phyloP scores from a whole-genome alignment of 1,284 basidiomycete species.

The Ustilago cynodontis region DNA sequence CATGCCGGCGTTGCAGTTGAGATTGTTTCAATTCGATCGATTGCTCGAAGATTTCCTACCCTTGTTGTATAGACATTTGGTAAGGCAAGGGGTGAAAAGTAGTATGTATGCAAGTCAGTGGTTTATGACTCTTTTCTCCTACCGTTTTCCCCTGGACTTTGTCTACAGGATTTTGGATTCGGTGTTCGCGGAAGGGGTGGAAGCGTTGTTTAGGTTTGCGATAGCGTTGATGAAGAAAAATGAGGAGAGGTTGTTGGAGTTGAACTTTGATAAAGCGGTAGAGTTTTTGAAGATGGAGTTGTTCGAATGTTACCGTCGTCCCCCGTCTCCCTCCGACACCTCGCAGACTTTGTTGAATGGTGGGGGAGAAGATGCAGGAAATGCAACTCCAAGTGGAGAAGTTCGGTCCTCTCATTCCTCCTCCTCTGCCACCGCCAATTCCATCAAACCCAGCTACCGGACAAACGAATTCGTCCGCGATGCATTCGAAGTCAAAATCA shows the following conservation, averaged over 20 bases:
- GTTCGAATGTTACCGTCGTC: conserved; percentile 58
- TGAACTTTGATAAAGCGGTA: conserved; percentile 62
- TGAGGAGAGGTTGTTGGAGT: conserved; percentile 75
- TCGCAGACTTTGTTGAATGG: too few relatives aligned
- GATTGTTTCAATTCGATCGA: conserved; percentile 91
- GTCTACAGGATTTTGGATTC: conserved; percentile 96
- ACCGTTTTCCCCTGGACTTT: conserved; percentile 91
- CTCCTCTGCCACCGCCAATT: background rate
- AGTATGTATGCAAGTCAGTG: conserved; percentile 93
- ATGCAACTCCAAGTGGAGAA: background rate
- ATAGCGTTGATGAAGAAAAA: conserved; percentile 87
- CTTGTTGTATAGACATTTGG: conserved; percentile 88
- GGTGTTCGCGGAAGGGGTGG: conserved; percentile 94
- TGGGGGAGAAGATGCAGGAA: background rate
- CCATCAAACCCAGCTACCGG: conserved; percentile 11
- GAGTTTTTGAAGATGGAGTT: conserved; percentile 60
- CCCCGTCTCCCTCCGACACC: too few relatives aligned
- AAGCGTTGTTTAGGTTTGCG: conserved; percentile 95
- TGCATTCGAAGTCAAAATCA: conserved; percentile 65
- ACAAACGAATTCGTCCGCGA: conserved; percentile 64
- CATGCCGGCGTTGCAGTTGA: conserved; percentile 95
- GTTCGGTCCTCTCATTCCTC: background rate
- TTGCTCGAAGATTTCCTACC: conserved; percentile 91
- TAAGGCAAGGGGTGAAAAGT: conserved; percentile 90
- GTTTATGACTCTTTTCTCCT: conserved; percentile 81